Evolutionary conservation across 176 grass and related monocot genomes (phyloP).

Genomic region (Aegilops umbellulata): DNA sequence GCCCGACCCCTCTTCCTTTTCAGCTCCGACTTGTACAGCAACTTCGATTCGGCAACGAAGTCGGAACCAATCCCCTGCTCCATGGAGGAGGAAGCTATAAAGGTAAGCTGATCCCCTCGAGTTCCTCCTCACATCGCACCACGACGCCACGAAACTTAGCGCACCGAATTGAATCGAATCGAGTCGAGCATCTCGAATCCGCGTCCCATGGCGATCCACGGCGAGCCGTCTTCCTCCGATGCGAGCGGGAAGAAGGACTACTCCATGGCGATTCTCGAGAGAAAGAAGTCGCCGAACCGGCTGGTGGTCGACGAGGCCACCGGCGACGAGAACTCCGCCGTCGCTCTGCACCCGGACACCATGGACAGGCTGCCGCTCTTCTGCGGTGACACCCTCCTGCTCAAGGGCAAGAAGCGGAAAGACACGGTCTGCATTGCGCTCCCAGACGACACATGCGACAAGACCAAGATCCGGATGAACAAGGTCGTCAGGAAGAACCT

Average conservation of each 20-base stretch:
- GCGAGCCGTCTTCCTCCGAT: background rate
- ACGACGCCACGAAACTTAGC: background rate
- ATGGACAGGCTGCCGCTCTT: slow-evolving; percentile 86
- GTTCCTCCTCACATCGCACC: background rate
- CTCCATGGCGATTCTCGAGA: slow-evolving; percentile 67
- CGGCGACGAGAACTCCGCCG: slow-evolving; percentile 75
- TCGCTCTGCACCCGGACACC: slow-evolving; percentile 59
- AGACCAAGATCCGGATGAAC: slow-evolving; percentile 82
- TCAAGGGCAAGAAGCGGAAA: slow-evolving; percentile 87
- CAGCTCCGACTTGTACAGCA: background rate
- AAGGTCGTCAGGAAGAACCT: slow-evolving; percentile 75
- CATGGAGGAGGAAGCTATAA: background rate
- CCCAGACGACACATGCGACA: slow-evolving; percentile 67
- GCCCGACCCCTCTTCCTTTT: background rate
- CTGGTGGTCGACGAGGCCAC: slow-evolving; percentile 75
- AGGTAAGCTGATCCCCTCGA: background rate
- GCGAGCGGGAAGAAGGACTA: slow-evolving; percentile 62
- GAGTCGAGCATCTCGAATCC: background rate
- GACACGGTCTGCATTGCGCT: slow-evolving; percentile 73
- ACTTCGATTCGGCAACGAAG: background rate
- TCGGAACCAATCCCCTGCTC: no score
- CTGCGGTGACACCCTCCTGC: slow-evolving; percentile 63
- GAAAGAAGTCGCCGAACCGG: slow-evolving; percentile 68
- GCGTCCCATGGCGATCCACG: background rate
- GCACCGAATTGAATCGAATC: background rate